Evolutionary conservation across 768 basidiomycete species (phyloP).

Genomic region (Tricholomella constricta): DNA sequence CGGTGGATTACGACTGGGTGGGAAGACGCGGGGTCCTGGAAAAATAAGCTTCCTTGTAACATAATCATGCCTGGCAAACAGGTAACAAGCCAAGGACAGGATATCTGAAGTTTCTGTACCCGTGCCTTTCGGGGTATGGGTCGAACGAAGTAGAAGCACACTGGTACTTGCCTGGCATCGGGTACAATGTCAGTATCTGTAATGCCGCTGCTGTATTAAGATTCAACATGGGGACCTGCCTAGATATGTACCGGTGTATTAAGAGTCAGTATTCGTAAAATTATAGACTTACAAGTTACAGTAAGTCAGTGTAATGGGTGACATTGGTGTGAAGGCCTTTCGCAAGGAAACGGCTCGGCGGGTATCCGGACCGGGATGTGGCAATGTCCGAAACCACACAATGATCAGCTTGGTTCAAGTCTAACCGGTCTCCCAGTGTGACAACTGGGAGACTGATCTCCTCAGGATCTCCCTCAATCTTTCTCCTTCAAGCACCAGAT

Average conservation of each 20-base stretch:
- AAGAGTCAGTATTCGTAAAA: background rate
- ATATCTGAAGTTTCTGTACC: slow-evolving; percentile 5
- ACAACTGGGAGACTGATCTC: background rate
- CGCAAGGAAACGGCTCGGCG: too few species aligned
- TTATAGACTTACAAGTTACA: background rate
- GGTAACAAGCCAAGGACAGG: slow-evolving; percentile 13
- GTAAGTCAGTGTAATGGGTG: background rate
- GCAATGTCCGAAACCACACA: too few species aligned
- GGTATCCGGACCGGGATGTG: too few species aligned
- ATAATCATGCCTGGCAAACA: slow-evolving; percentile 9
- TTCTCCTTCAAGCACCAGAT: slow-evolving; percentile 13
- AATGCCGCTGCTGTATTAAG: background rate
- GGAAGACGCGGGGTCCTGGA: slow-evolving; percentile 8
- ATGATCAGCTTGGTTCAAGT: too few species aligned
- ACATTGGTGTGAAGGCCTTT: background rate
- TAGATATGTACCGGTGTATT: background rate
- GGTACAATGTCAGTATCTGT: background rate
- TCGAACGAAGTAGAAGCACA: background rate
- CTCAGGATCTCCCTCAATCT: too few species aligned
- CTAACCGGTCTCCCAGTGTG: too few species aligned
- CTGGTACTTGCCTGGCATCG: background rate
- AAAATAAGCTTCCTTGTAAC: slow-evolving; percentile 9
- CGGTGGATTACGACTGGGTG: slow-evolving; percentile 12
- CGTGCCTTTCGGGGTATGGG: slow-evolving; percentile 20
- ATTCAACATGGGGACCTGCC: background rate